Evolutionary conservation across 2,329 filamentous ascomycete genomes (phyloP).

Genomic region (Zymoseptoria brevis): DNA sequence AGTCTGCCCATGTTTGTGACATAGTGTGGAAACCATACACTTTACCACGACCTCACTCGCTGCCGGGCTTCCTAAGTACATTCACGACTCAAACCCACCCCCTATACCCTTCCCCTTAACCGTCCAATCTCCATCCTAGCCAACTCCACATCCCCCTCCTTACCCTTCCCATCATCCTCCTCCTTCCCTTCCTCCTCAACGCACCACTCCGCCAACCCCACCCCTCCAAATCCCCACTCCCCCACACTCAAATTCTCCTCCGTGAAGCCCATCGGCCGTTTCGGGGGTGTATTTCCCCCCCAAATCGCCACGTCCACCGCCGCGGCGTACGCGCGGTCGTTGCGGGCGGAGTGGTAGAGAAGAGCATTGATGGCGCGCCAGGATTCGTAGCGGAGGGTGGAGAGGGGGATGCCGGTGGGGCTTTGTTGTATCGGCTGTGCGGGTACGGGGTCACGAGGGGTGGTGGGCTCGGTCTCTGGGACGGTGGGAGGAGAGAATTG

Average conservation of each 20-base stretch:
- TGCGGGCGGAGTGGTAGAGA: conserved; percentile 27
- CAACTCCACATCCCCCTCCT: conserved; percentile 1
- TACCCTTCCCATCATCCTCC: not conserved
- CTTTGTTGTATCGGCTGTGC: conserved; percentile 4
- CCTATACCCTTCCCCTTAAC: not conserved
- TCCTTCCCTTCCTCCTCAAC: not conserved
- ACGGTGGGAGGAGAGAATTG: not conserved
- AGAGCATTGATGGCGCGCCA: conserved; percentile 43
- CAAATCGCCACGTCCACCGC: conserved; percentile 25
- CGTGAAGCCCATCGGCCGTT: conserved; percentile 6
- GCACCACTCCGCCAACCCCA: conserved; percentile 5
- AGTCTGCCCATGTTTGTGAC: too few species aligned
- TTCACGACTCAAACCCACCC: too few species aligned
- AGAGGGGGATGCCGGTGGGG: conserved; percentile 31
- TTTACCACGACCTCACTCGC: too few species aligned
- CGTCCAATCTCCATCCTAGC: conserved; percentile 1
- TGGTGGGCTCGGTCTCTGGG: not conserved
- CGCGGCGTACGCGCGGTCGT: conserved; percentile 20
- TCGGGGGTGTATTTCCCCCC: conserved; percentile 16
- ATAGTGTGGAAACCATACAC: too few species aligned
- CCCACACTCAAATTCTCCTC: conserved; percentile 2
- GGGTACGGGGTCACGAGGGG: too few species aligned
- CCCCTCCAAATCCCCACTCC: not conserved
- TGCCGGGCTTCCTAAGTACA: too few species aligned
- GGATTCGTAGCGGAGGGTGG: conserved; percentile 42